Evolutionary conservation across 768 basidiomycete genomes (phyloP).

Genomic region (Lentinula boryana): DNA sequence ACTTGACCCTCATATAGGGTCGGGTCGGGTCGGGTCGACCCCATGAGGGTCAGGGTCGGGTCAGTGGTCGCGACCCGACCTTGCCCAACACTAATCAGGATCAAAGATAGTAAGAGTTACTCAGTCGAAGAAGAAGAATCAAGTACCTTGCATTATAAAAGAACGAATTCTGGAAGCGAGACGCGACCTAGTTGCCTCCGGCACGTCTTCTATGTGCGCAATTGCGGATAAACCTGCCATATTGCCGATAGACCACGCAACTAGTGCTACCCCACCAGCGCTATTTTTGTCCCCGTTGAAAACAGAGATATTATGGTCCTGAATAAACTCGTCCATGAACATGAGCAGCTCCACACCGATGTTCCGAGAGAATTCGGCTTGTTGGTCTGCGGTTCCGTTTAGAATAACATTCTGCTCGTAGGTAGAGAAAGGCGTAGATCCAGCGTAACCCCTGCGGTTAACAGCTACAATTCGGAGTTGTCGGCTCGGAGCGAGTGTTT

Average conservation of each 20-base stretch:
- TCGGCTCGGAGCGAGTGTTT: background rate
- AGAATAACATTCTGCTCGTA: slow-evolving; percentile 15
- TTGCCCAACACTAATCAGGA: too few relatives aligned
- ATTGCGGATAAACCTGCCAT: background rate
- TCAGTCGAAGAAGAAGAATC: background rate
- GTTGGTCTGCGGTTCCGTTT: slow-evolving; percentile 12
- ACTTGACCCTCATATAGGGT: too few relatives aligned
- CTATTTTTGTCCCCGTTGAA: slow-evolving; percentile 7
- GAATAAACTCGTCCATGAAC: slow-evolving; percentile 20
- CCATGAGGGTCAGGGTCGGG: too few relatives aligned
- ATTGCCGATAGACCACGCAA: background rate
- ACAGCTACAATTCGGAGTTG: slow-evolving; percentile 20
- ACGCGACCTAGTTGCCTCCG: background rate
- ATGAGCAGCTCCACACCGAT: slow-evolving; percentile 23
- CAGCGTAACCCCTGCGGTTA: slow-evolving; percentile 27
- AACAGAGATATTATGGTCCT: slow-evolving; percentile 6
- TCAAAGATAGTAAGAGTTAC: too few relatives aligned
- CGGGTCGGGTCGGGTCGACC: too few relatives aligned
- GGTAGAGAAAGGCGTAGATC: slow-evolving; percentile 21
- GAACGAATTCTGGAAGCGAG: background rate
- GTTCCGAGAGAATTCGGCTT: slow-evolving; percentile 13
- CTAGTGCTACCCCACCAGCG: slow-evolving; percentile 23
- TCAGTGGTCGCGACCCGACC: too few relatives aligned
- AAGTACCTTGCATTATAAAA: background rate
- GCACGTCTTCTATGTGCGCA: background rate